Evolutionary conservation across 176 grass and related monocot species (phyloP), one percentile per base, ranked within the genome.

Genomic region (Ensete ventricosum): DNA sequence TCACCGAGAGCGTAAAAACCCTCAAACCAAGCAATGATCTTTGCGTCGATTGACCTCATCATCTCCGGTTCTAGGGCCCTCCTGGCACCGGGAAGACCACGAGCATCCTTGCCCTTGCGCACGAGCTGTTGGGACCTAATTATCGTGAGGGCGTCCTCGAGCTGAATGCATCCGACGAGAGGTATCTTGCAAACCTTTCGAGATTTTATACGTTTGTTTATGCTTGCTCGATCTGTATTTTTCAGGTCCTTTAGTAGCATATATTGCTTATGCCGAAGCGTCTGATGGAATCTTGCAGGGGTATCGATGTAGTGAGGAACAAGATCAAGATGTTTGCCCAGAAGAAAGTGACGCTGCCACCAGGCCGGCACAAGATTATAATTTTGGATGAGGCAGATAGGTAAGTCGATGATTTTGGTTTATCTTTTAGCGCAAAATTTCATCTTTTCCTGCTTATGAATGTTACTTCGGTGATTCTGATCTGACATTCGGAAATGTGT

Each of bases 301-400:
- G 95, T 1, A 84, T 99, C 71, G 95, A 94, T 79, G 95, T 99
- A 26, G 95, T 99, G 58, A 59, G 95, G 78, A 99, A 94, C 88
- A 99, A 94, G 84, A 99, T 99, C 22, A 99, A 99, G 81, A 99
- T 99, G 95, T 99, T 99, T 76, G 90, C 90, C 0, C 95, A 99
- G 84, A 99, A 94, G 90, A 99, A 91, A 80, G 90, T 99, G 57
- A 99, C 90, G 1, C 82, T 99, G 73, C 85, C 87, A 8, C 88
- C 95, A 0, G 90, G 88, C 13, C 74, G 86, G 59, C 95, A 99
- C 82, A 99, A 99, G 80, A 79, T 99, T 14, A 82, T 99, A 11
- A 94, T 94, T 79, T 68, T 99, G 82, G 95, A 99, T 71, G 95
- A 99, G 78, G 95, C 95, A 0, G 95, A 99, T 80, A 99, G 95